A percentile compares a stretch with the other conserved stretches of the same genome.
Conservation (phyloP, 257 asterid species). For the Fraxinus anomala region DNA sequence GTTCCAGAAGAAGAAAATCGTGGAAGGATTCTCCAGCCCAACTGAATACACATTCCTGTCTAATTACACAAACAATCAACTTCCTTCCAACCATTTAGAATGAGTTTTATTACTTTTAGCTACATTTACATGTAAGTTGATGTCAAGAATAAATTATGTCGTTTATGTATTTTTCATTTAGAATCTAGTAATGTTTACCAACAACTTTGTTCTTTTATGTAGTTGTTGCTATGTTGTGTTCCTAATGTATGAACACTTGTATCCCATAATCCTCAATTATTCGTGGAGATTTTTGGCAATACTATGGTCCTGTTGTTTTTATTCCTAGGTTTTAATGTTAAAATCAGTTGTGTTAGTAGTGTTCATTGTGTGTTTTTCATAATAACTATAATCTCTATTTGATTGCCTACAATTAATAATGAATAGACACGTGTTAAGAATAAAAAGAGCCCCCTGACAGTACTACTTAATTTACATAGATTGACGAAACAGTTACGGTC, state of each 20-base stretch:
- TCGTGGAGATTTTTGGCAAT: background rate
- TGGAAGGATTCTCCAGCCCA: slow-evolving; percentile 81
- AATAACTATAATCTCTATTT: too few relatives aligned
- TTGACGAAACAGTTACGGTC: background rate
- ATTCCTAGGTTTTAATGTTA: background rate
- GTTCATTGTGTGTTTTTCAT: background rate
- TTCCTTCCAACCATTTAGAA: slow-evolving; percentile 1
- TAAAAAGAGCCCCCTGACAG: too few relatives aligned
- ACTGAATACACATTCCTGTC: slow-evolving; percentile 50
- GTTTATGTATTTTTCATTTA: background rate
- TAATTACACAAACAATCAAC: slow-evolving; percentile 21
- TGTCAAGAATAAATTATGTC: background rate
- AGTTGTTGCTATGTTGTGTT: background rate
- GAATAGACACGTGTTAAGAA: too few relatives aligned
- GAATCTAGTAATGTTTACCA: background rate
- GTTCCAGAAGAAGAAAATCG: slow-evolving; percentile 66
- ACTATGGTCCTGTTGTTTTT: background rate
- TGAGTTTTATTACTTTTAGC: background rate
- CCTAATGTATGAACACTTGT: background rate
- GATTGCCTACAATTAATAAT: too few relatives aligned
- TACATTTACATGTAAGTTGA: background rate
- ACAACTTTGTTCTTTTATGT: background rate
- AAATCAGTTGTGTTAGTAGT: background rate
- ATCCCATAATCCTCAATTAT: background rate
- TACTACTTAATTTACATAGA: background rate